These are phyloP conservation scores for Paramecium octaurelia DNA, from an alignment of 73 alveolate species.

Conservation along the genomic window DNA sequence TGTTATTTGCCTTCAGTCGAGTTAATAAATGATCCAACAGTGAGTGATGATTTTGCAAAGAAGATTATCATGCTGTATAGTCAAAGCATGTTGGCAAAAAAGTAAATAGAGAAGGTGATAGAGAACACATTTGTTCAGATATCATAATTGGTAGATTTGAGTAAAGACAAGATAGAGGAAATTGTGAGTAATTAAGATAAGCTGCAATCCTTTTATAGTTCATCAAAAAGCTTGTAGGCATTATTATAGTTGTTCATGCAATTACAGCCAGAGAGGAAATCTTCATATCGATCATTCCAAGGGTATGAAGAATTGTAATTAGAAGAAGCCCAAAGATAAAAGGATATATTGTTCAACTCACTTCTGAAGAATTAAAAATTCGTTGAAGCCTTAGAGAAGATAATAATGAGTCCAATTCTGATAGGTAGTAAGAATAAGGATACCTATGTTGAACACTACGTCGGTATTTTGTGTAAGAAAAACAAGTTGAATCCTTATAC, in stretches of 20 bases:
- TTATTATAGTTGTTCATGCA: background rate
- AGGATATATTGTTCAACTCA: conserved; percentile 1
- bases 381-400: conserved; percentile 40
- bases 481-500: conserved; percentile 11
- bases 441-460: conserved; percentile 29
- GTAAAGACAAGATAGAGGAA: conserved; percentile 39
- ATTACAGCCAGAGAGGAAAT: conserved; percentile 16
- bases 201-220: background rate
- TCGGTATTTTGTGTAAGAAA: background rate
- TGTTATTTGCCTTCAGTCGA: conserved; percentile 22
- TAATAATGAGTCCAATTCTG: conserved; percentile 13
- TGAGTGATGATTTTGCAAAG: conserved; percentile 52
- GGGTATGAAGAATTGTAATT: conserved; percentile 9
- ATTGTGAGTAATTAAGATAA: background rate
- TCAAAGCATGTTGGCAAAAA: conserved; percentile 18
- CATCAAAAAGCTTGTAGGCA: conserved; percentile 15
- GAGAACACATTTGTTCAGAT: conserved; percentile 6
- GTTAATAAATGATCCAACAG: conserved; percentile 14
- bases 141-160: background rate
- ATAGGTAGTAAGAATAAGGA: conserved; percentile 47
- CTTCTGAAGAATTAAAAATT: conserved; percentile 3
- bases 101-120: conserved; percentile 26
- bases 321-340: conserved; percentile 26
- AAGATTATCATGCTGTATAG: conserved; percentile 37
- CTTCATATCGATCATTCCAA: conserved; percentile 4